phyloP scores from a whole-genome alignment of 768 basidiomycete species.

The Amylocystis lapponica region DNA sequence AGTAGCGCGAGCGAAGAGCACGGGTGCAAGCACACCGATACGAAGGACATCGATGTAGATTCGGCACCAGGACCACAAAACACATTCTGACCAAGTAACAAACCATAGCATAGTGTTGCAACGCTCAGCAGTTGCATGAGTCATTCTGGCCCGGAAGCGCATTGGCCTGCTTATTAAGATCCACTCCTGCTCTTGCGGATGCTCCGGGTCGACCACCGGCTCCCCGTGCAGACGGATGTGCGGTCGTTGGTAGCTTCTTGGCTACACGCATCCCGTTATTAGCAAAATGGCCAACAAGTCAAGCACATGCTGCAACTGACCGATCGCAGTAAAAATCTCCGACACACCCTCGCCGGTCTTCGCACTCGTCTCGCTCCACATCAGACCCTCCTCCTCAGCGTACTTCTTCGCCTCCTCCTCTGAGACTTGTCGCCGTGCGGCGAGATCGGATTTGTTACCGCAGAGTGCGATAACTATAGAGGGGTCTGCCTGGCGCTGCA shows the following conservation, averaged over 20 bases:
- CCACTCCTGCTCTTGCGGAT: conserved; percentile 57
- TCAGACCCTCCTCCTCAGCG: conserved; percentile 85
- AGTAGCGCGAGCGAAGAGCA: conserved; percentile 19
- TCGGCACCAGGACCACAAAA: too few species aligned
- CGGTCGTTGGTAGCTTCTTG: conserved; percentile 83
- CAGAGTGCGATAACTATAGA: conserved; percentile 94
- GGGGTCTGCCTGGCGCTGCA: conserved; percentile 96
- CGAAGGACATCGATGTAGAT: too few species aligned
- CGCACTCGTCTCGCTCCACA: conserved; percentile 91
- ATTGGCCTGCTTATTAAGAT: conserved; percentile 66
- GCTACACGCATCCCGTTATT: conserved; percentile 37
- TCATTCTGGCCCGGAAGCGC: conserved; percentile 52
- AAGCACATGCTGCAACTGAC: conserved; percentile 35
- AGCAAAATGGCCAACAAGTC: neutral
- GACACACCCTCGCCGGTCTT: conserved; percentile 85
- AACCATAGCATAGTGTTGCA: too few species aligned
- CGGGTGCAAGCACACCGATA: too few species aligned
- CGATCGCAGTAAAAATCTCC: conserved; percentile 83
- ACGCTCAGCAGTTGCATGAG: conserved; percentile 67
- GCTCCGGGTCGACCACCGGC: conserved; percentile 46
- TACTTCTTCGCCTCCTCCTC: conserved; percentile 90
- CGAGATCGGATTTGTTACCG: conserved; percentile 91
- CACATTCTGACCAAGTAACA: too few species aligned
- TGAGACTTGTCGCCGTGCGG: conserved; percentile 77
- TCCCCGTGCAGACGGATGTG: conserved; percentile 58